These are phyloP conservation scores for Vanilla planifolia DNA, from an alignment of 106 monocot species.

Conservation along the genomic window DNA sequence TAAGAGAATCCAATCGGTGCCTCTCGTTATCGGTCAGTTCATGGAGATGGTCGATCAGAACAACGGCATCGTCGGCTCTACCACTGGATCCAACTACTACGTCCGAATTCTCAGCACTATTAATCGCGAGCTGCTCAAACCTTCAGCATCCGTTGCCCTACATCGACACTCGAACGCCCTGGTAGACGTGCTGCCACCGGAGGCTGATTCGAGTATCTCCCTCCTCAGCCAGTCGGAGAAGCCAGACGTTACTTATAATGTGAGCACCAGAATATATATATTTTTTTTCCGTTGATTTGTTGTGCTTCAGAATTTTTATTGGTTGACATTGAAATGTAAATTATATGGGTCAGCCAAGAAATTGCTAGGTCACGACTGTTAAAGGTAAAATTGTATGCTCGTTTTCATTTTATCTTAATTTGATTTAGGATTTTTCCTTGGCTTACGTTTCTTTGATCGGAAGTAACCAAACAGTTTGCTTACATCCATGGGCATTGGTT, in stretches of 20 bases:
- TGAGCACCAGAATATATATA: slow-evolving; percentile 15
- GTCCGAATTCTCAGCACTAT: slow-evolving; percentile 92
- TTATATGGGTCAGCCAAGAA: no score
- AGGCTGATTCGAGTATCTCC: slow-evolving; percentile 95
- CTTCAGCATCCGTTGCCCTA: slow-evolving; percentile 88
- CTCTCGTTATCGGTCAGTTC: slow-evolving; percentile 98
- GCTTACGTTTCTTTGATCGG: no score
- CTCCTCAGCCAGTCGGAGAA: slow-evolving; percentile 65
- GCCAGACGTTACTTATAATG: slow-evolving; percentile 59
- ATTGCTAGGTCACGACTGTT: no score
- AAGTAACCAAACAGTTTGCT: no score
- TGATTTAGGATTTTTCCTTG: not conserved
- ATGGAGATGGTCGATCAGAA: slow-evolving; percentile 99
- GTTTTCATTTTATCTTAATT: not conserved
- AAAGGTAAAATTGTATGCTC: no score
- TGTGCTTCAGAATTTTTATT: no score
- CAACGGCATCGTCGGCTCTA: slow-evolving; percentile 95
- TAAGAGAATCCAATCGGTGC: slow-evolving; percentile 98
- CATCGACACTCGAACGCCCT: slow-evolving; percentile 96
- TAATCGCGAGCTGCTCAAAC: slow-evolving; percentile 87
- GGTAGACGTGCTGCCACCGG: slow-evolving; percentile 85
- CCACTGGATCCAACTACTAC: slow-evolving; percentile 96
- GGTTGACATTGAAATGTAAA: no score
- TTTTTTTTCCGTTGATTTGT: no score
- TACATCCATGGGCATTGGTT: no score